Evolutionary conservation across 2,329 filamentous ascomycete species (phyloP).

Genomic region (Fusarium sp.): DNA sequence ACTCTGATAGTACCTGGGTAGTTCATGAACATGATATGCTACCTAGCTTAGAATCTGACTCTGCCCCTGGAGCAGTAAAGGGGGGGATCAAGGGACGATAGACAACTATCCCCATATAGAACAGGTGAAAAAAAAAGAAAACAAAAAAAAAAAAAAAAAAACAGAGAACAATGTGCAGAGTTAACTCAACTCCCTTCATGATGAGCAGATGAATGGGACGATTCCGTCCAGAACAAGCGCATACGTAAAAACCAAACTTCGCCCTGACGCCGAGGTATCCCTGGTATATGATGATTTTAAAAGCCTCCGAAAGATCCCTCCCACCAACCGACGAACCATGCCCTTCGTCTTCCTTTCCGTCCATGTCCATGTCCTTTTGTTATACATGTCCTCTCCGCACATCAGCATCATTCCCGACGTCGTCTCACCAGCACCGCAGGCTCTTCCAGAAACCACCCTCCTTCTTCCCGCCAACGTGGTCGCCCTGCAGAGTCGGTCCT

Average conservation of each 20-base stretch:
- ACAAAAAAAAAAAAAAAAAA: conserved; percentile 10
- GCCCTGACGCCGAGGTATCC: conserved; percentile 46
- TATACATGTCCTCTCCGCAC: not conserved
- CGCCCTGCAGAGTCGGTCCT: conserved; percentile 57
- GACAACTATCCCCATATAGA: conserved; percentile 17
- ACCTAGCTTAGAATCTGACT: not conserved
- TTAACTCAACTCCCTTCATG: conserved; percentile 32
- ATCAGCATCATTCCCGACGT: not conserved
- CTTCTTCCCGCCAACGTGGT: conserved; percentile 55
- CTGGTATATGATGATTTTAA: conserved; percentile 46
- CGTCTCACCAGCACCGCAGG: conserved; percentile 66
- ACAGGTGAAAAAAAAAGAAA: conserved; percentile 3
- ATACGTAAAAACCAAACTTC: conserved; percentile 36
- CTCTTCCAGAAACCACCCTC: conserved; percentile 65
- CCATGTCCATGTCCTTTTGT: no score
- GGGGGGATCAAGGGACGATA: conserved; percentile 11
- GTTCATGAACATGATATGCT: conserved; percentile 19
- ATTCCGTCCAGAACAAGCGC: conserved; percentile 25
- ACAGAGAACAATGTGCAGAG: conserved; percentile 26
- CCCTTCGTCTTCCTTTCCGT: conserved; percentile 2
- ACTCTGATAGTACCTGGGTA: conserved; percentile 1
- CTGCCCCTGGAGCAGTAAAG: conserved; percentile 9
- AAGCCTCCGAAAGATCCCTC: conserved; percentile 31
- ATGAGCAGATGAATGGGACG: conserved; percentile 27
- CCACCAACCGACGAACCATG: conserved; percentile 26